phyloP scores from a whole-genome alignment of 2,329 filamentous ascomycete species.

The Zymoseptoria ardabiliae region DNA sequence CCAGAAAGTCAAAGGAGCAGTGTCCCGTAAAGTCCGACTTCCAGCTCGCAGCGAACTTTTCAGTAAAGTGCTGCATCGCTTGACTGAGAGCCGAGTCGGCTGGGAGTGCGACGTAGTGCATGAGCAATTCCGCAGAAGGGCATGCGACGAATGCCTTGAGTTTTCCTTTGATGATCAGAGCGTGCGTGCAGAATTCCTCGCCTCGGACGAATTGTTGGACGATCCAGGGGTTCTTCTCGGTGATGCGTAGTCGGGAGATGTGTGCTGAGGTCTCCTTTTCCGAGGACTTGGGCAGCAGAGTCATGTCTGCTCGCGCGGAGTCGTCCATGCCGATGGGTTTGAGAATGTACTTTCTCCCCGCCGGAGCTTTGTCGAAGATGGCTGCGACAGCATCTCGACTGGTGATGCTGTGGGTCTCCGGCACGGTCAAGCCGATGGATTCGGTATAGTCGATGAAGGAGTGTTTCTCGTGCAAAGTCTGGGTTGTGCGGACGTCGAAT shows the following conservation, averaged over 20 bases:
- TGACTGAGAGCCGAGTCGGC: conserved; percentile 46
- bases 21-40: conserved; percentile 57
- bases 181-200: conserved; percentile 64
- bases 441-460: conserved; percentile 55
- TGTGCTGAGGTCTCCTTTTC: conserved; percentile 48
- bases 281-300: conserved; percentile 52
- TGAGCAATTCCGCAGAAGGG: conserved; percentile 53
- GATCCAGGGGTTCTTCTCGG: conserved; percentile 52
- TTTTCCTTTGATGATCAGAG: conserved; percentile 57
- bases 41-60: conserved; percentile 46
- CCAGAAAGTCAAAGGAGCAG: conserved; percentile 63
- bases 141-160: conserved; percentile 63
- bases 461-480: conserved; percentile 57
- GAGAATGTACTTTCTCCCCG: conserved; percentile 52
- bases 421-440: conserved; percentile 44
- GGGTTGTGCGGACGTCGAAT: conserved; percentile 50
- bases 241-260: conserved; percentile 49
- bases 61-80: conserved; percentile 60
- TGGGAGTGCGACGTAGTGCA: conserved; percentile 59
- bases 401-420: conserved; percentile 44
- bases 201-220: conserved; percentile 62
- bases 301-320: conserved; percentile 53
- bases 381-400: conserved; percentile 22
- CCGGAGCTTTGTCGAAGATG: conserved; percentile 2
- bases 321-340: conserved; percentile 60